phyloP scores from a whole-genome alignment of 225 moss, liverwort and hornwort species.

The Thuidium tamariscinum region DNA sequence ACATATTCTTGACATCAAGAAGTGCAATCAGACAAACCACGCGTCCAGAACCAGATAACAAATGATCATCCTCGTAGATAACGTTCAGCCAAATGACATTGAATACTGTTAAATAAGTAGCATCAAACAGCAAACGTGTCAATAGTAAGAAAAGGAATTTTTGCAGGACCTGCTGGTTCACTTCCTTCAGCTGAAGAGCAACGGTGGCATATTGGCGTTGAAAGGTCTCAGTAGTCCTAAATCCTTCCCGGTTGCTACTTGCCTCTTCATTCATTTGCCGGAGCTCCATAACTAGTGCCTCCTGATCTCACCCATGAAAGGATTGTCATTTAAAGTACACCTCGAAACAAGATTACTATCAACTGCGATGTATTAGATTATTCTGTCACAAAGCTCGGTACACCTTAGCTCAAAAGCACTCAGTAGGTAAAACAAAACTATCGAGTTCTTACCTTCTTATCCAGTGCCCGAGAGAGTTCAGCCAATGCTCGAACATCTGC shows the following conservation, averaged over 20 bases:
- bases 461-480: slow-evolving; percentile 65
- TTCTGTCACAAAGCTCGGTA: neutral
- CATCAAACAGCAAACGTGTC: neutral
- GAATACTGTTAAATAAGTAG: neutral
- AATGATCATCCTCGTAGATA: neutral
- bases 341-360: neutral
- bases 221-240: slow-evolving; percentile 55
- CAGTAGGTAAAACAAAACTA: neutral
- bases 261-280: slow-evolving; percentile 47
- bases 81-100: neutral
- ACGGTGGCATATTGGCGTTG: slow-evolving; percentile 73
- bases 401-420: neutral
- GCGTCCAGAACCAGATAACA: neutral
- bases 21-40: neutral
- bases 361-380: neutral
- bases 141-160: neutral
- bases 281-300: slow-evolving; percentile 47
- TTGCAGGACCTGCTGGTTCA: slow-evolving; percentile 73
- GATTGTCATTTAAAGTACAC: neutral
- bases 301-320: slow-evolving; percentile 14
- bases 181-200: slow-evolving; percentile 67
- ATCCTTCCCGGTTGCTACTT: slow-evolving; percentile 53
- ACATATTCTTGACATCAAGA: neutral
- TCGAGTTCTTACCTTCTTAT: slow-evolving; percentile 65
- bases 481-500: slow-evolving; percentile 68